A percentile compares a stretch with the other conserved stretches of the same genome.
phyloP scores from a whole-genome alignment of 768 basidiomycete genomes.

The Lepiota venenata region DNA sequence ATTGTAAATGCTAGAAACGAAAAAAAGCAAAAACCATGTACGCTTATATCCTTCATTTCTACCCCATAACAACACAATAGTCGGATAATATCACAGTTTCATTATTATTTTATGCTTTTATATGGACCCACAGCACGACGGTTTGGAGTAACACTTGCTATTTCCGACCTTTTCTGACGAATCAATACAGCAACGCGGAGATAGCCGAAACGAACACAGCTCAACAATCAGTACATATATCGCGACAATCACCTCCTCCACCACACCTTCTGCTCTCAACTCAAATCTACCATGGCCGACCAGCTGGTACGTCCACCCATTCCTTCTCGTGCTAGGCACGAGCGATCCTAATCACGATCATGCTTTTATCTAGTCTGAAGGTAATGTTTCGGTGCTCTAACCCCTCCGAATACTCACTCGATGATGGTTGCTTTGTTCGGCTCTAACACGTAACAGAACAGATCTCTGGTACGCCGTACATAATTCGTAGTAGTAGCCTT shows the following conservation, averaged over 20 bases:
- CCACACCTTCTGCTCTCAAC: conserved; percentile 1
- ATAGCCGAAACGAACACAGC: conserved; percentile 6
- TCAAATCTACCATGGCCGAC: conserved; percentile 44
- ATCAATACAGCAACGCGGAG: conserved; percentile 1
- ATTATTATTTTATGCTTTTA: no score
- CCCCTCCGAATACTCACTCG: not conserved
- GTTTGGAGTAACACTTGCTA: no score
- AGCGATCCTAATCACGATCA: conserved; percentile 11
- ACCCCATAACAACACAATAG: no score
- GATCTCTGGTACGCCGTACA: conserved; percentile 67
- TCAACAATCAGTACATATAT: conserved; percentile 4
- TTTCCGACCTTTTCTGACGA: no score
- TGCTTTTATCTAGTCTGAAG: conserved; percentile 45
- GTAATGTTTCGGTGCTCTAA: conserved; percentile 29
- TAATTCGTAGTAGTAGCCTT: not conserved
- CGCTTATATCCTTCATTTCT: no score
- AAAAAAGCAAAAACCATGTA: no score
- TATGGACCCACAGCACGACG: no score
- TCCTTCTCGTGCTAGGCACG: conserved; percentile 9
- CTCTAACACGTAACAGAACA: conserved; percentile 54
- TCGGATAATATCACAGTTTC: no score
- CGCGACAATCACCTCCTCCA: conserved; percentile 5
- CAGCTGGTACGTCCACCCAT: conserved; percentile 42
- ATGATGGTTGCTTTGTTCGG: not conserved
- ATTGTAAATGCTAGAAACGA: no score